Conservation (phyloP, 1,139 yeast species). For the Geotrichum restrictum region DNA sequence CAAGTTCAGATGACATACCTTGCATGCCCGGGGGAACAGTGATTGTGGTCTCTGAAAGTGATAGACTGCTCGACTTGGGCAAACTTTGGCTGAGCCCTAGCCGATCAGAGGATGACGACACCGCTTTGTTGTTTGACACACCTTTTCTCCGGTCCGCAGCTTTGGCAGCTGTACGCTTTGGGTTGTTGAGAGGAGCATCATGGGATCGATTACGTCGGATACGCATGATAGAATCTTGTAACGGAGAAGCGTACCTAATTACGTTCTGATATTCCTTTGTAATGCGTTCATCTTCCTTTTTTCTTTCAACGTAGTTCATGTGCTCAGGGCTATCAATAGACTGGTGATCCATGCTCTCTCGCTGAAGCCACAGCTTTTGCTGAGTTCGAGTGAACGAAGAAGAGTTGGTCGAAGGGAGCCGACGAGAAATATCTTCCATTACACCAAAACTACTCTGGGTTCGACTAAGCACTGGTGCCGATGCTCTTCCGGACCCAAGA, state of each 20-base stretch:
- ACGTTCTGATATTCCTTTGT: slow-evolving; percentile 71
- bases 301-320: slow-evolving; percentile 46
- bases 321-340: slow-evolving; percentile 13
- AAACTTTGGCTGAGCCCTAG: slow-evolving; percentile 27
- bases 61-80: slow-evolving; percentile 22
- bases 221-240: slow-evolving; percentile 58
- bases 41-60: slow-evolving; percentile 20
- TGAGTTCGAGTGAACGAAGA: slow-evolving; percentile 60
- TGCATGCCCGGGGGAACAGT: slow-evolving; percentile 7
- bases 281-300: slow-evolving; percentile 67
- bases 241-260: slow-evolving; percentile 64
- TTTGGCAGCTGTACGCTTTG: slow-evolving; percentile 11
- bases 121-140: not conserved
- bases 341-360: slow-evolving; percentile 52
- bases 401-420: slow-evolving; percentile 6
- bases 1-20: not conserved
- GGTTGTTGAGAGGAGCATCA: slow-evolving; percentile 17
- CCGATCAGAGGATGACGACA: not conserved
- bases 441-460: slow-evolving; percentile 14
- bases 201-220: slow-evolving; percentile 24
- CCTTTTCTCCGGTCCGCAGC: slow-evolving; percentile 10
- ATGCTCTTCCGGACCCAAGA: not conserved
- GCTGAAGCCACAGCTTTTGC: slow-evolving; percentile 75
- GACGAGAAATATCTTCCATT: not conserved
- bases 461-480: slow-evolving; percentile 13